These are phyloP conservation scores for Salvia rosmarinus DNA, from an alignment of 257 asterid species.

Conservation along the genomic window DNA sequence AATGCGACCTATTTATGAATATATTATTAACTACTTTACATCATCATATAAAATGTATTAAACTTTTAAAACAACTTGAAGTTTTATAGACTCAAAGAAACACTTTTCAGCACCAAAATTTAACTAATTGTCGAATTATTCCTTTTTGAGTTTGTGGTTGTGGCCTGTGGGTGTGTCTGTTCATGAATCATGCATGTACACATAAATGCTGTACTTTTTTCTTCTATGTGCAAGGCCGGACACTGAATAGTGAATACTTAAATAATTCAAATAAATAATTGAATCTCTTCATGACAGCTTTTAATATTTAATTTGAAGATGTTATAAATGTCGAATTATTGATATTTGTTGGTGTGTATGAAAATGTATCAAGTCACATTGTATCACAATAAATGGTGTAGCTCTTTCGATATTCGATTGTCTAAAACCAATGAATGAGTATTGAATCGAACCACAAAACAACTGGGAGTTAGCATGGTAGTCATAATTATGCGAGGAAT, in stretches of 20 bases:
- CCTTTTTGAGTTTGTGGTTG: background rate
- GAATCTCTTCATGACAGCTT: background rate
- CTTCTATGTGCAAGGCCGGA: background rate
- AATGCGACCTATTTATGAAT: background rate
- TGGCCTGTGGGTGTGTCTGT: too few relatives aligned
- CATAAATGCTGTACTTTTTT: background rate
- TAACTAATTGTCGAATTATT: background rate
- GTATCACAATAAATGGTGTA: background rate
- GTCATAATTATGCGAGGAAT: constrained; percentile 13
- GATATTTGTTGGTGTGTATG: constrained; percentile 25
- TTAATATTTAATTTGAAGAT: background rate
- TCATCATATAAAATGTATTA: background rate
- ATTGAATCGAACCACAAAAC: too few relatives aligned
- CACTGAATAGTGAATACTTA: background rate
- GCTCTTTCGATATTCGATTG: background rate
- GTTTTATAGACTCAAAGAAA: background rate
- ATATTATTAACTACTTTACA: background rate
- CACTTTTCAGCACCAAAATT: background rate
- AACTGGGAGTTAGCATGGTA: too few relatives aligned
- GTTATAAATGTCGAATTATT: constrained; percentile 21
- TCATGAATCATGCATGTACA: background rate
- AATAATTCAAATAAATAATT: constrained; percentile 1
- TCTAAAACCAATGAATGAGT: constrained; percentile 29
- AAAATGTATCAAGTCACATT: constrained; percentile 16
- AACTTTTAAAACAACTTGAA: background rate